phyloP scores from a whole-genome alignment of 2,329 filamentous ascomycete species.

The Hortaea werneckii region DNA sequence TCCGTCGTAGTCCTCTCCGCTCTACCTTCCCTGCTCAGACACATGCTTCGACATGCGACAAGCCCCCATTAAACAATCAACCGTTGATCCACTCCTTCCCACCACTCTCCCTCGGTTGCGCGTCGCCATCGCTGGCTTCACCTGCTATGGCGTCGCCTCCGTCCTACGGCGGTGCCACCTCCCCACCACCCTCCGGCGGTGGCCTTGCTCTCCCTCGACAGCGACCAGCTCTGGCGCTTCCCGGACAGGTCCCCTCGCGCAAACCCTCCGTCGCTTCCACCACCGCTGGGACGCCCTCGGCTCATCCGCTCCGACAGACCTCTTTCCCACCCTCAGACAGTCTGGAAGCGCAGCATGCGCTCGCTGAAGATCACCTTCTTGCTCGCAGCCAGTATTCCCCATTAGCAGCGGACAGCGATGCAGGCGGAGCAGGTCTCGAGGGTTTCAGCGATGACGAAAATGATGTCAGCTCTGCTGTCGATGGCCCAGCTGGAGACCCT shows the following conservation, averaged over 20 bases:
- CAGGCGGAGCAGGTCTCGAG: slow-evolving; percentile 15
- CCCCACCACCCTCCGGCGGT: background rate
- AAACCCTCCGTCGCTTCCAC: slow-evolving; percentile 55
- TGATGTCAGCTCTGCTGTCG: slow-evolving; percentile 25
- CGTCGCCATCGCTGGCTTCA: background rate
- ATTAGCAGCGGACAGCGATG: slow-evolving; percentile 8
- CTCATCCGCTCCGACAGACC: slow-evolving; percentile 67
- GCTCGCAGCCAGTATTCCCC: slow-evolving; percentile 17
- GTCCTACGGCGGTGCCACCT: background rate
- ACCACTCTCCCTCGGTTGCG: no score
- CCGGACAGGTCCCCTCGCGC: slow-evolving; percentile 46
- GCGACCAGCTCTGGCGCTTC: slow-evolving; percentile 50
- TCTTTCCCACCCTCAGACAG: slow-evolving; percentile 56
- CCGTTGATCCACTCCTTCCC: no score
- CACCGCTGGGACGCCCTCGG: slow-evolving; percentile 31
- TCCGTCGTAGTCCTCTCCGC: no score
- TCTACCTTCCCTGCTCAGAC: no score
- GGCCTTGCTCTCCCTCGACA: slow-evolving; percentile 35
- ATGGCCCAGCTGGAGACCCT: slow-evolving; percentile 29
- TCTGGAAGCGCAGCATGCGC: slow-evolving; percentile 41
- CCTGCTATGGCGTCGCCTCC: slow-evolving; percentile 6
- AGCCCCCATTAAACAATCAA: no score
- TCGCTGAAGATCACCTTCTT: slow-evolving; percentile 9
- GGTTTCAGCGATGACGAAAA: slow-evolving; percentile 25
- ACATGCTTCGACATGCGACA: no score